Percentiles rank a stretch among this genome's conserved stretches.
These are phyloP conservation scores for Epicoccum sorghinum DNA, from an alignment of 2,329 filamentous ascomycete genomes.

Conservation along the genomic window DNA sequence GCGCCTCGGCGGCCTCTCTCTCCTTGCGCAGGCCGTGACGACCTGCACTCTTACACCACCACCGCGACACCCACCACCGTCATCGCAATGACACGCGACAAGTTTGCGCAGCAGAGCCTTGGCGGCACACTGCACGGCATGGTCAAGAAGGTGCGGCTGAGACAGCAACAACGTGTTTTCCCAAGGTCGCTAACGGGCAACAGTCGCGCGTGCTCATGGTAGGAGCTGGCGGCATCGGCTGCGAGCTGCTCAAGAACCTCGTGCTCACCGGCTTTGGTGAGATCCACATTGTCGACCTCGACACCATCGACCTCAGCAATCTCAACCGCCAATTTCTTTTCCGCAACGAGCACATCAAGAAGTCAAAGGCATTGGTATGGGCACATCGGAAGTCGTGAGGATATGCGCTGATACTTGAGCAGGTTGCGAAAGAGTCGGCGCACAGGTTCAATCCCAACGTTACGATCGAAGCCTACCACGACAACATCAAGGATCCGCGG, in stretches of 20 bases:
- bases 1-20: conserved; percentile 11
- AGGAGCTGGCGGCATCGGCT: conserved; percentile 95
- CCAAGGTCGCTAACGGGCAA: conserved; percentile 31
- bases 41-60: conserved; percentile 17
- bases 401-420: conserved; percentile 26
- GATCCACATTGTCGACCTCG: conserved; percentile 93
- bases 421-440: conserved; percentile 93
- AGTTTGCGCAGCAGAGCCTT: conserved; percentile 66
- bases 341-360: conserved; percentile 95
- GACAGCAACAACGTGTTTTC: conserved; percentile 1
- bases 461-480: conserved; percentile 86
- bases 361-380: conserved; percentile 86
- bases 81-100: conserved; percentile 55
- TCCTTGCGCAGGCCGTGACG: conserved; percentile 27
- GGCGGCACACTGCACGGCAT: conserved; percentile 65
- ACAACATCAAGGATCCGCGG: conserved; percentile 88
- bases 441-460: conserved; percentile 87
- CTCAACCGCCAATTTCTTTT: conserved; percentile 98
- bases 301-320: conserved; percentile 98
- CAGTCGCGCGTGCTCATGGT: conserved; percentile 91
- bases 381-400: background rate
- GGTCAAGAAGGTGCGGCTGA: conserved; percentile 64
- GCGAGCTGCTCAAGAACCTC: conserved; percentile 95
- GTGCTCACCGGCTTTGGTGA: conserved; percentile 90
- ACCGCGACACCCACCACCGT: conserved; percentile 7